Base-by-base conservation (phyloP, 1,284 basidiomycete species). In the Pascua sp. region DNA sequence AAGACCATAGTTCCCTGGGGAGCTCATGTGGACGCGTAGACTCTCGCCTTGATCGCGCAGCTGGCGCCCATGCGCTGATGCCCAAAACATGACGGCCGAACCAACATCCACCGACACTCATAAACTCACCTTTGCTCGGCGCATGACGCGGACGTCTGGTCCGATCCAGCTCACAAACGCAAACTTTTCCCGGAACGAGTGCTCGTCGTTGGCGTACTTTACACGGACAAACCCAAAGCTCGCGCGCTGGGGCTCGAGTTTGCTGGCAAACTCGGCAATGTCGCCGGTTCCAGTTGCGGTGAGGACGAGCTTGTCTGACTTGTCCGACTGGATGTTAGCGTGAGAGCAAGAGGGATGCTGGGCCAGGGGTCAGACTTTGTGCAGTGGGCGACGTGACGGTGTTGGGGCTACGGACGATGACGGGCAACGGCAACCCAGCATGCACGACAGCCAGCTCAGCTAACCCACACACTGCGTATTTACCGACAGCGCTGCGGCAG, bases 111-210 rank as follows among this genome's bases (percentile, higher is more conserved):
- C 24, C 24, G 24, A 32, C 24, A 32, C 24, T 1, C 24, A 11
- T 24, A 2, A 50, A 74, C 83, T 63, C 64, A 89, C 90, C 85
- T 90, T 92, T 46, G 87, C 91, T 78, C 86, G 88, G 61, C 91
- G 83, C 91, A 94, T 92, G 64, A 92, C 81, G 80, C 90, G 90
- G 78, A 89, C 91, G 46, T 81, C 78, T 42, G 84, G 81, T 43
- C 91, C 91, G 76, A 94, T 93, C 91, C 91, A 94, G 57, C 87
- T 85, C 75, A 94, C 83, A 68, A 94, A 82, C 64, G 90, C 84
- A 78, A 94, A 94, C 81, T 93, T 94, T 81, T 92, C 88, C 61
- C 91, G 84, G 76, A 82, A 86, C 47, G 88, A 80, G 87, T 90
- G 72, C 56, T 77, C 76, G 54, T 77, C 78, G 70, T 92, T 94